A percentile compares a stretch with the other conserved stretches of the same genome.
phyloP scores from a whole-genome alignment of 352 stramenopile species.

The Phytophthora multivora region DNA sequence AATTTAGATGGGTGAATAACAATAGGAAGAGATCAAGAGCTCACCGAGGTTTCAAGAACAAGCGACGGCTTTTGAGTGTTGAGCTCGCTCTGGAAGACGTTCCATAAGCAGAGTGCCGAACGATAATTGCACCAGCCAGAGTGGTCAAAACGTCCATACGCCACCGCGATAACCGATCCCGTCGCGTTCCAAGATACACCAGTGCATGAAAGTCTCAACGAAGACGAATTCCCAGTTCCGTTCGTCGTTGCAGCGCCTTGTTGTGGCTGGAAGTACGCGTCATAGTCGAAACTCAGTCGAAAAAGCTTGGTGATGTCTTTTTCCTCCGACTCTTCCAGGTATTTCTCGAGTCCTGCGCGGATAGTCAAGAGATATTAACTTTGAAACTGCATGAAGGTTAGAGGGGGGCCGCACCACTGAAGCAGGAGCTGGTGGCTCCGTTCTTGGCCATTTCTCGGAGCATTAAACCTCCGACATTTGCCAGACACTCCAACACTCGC shows the following conservation, averaged over 20 bases:
- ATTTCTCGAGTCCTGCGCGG: constrained; percentile 51
- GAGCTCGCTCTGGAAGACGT: constrained; percentile 82
- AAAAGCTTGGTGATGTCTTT: constrained; percentile 68
- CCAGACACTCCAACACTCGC: constrained; percentile 44
- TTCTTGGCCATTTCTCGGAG: constrained; percentile 63
- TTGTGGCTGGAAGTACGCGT: constrained; percentile 64
- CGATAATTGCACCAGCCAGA: constrained; percentile 89
- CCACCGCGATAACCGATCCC: constrained; percentile 78
- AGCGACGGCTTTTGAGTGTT: constrained; percentile 63
- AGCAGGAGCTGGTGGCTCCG: constrained; percentile 44
- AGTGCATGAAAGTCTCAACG: constrained; percentile 78
- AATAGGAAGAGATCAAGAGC: constrained; percentile 8
- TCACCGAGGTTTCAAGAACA: constrained; percentile 80
- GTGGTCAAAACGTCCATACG: constrained; percentile 87
- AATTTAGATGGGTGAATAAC: not conserved
- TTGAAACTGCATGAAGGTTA: not conserved
- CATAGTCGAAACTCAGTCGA: constrained; percentile 70
- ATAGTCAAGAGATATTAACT: not conserved
- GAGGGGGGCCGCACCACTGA: constrained; percentile 34
- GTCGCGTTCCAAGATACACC: constrained; percentile 89
- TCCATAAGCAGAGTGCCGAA: constrained; percentile 86
- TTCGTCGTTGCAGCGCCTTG: constrained; percentile 19
- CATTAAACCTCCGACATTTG: constrained; percentile 53
- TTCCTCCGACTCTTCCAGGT: constrained; percentile 70
- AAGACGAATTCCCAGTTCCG: constrained; percentile 11